A percentile compares a stretch with the other conserved stretches of the same genome.
phyloP scores from a whole-genome alignment of 352 stramenopile genomes.

The Aphanomyces stellatus region DNA sequence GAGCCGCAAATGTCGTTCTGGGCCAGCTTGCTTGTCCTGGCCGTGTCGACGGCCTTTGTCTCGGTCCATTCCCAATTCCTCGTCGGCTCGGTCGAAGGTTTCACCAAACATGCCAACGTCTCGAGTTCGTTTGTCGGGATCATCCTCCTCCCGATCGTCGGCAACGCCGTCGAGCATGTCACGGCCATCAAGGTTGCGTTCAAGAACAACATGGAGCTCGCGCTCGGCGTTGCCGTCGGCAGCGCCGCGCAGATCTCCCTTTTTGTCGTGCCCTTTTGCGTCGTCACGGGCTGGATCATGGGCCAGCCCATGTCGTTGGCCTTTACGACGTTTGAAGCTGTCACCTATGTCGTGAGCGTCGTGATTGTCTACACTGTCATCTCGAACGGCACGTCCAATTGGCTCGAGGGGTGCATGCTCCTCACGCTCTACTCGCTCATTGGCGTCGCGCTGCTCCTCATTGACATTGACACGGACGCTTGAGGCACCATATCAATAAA shows the following conservation, averaged over 20 bases:
- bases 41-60: constrained; percentile 64
- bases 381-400: constrained; percentile 36
- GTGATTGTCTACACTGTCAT: constrained; percentile 56
- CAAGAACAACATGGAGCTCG: constrained; percentile 89
- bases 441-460: constrained; percentile 26
- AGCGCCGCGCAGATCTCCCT: constrained; percentile 82
- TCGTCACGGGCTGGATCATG: constrained; percentile 72
- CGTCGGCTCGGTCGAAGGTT: constrained; percentile 22
- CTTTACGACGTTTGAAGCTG: constrained; percentile 79
- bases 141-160: constrained; percentile 85
- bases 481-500: background rate
- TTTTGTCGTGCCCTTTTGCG: constrained; percentile 76
- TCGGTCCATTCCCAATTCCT: constrained; percentile 74
- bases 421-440: constrained; percentile 42
- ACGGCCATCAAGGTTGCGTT: constrained; percentile 80
- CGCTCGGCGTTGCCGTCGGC: constrained; percentile 83
- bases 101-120: constrained; percentile 15
- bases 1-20: constrained; percentile 40
- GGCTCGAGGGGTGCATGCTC: constrained; percentile 37
- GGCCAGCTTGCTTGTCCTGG: constrained; percentile 39
- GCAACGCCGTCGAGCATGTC: constrained; percentile 87
- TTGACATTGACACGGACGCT: background rate
- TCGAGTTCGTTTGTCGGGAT: constrained; percentile 36
- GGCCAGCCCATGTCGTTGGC: constrained; percentile 76
- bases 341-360: constrained; percentile 67